Conservation (phyloP, 768 basidiomycete species). For the Asterophora lycoperdoides region DNA sequence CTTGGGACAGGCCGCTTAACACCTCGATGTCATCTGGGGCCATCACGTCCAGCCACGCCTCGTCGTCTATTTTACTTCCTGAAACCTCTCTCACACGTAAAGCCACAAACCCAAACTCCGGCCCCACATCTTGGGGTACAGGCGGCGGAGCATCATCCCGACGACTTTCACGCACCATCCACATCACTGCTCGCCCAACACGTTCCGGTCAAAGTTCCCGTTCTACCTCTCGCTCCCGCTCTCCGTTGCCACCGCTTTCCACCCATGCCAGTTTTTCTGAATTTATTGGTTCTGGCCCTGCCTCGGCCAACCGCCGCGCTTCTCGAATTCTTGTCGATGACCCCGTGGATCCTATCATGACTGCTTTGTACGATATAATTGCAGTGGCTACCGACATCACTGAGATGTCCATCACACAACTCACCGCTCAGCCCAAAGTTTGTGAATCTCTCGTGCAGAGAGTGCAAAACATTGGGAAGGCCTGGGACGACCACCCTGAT, state of each 20-base stretch:
- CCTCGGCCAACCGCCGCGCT: conserved; percentile 62
- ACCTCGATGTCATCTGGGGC: conserved; percentile 53
- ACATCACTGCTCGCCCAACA: conserved; percentile 62
- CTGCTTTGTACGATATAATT: conserved; percentile 87
- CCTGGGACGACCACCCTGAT: conserved; percentile 97
- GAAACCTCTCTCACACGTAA: conserved; percentile 67
- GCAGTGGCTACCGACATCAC: conserved; percentile 88
- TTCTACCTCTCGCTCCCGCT: conserved; percentile 91
- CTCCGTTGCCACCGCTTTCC: conserved; percentile 75
- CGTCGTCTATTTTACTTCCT: conserved; percentile 55
- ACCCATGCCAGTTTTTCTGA: conserved; percentile 66
- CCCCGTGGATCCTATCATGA: conserved; percentile 86
- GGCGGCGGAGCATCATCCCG: conserved; percentile 60
- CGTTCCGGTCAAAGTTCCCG: conserved; percentile 84
- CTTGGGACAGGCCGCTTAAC: conserved; percentile 61
- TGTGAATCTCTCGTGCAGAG: conserved; percentile 87
- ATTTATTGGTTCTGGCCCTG: conserved; percentile 35
- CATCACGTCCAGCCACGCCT: conserved; percentile 55
- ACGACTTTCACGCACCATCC: conserved; percentile 80
- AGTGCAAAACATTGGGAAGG: conserved; percentile 86
- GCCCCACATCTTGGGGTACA: conserved; percentile 51
- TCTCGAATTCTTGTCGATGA: conserved; percentile 83
- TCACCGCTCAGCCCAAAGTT: conserved; percentile 80
- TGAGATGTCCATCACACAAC: conserved; percentile 83
- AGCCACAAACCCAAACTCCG: conserved; percentile 41